Conservation (phyloP, 2,329 filamentous ascomycete species). For the Zymoseptoria brevis region DNA sequence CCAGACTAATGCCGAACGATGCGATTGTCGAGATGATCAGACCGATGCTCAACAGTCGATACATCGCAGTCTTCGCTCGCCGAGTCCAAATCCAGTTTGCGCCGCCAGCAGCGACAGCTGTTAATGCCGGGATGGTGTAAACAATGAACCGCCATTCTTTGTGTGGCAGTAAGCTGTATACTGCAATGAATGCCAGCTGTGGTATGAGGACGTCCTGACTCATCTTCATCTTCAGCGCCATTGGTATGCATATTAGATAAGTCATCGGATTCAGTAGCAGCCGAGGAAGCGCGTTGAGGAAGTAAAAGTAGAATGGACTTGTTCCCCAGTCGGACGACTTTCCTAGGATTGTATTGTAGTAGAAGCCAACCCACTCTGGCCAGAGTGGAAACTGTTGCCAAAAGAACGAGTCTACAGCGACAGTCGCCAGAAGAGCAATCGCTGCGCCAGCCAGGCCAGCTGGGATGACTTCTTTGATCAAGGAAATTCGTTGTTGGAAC, state of each 20-base stretch:
- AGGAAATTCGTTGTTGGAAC: conserved; percentile 44
- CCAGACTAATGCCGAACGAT: conserved; percentile 53
- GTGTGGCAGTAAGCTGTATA: conserved; percentile 86
- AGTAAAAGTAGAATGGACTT: conserved; percentile 80
- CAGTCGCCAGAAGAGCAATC: conserved; percentile 60
- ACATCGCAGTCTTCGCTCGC: conserved; percentile 52
- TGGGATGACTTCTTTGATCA: conserved; percentile 52
- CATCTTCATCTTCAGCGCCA: conserved; percentile 39
- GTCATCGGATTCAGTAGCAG: conserved; percentile 73
- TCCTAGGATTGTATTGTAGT: conserved; percentile 81
- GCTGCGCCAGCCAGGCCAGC: conserved; percentile 58
- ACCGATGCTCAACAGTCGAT: conserved; percentile 46
- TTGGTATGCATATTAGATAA: conserved; percentile 44
- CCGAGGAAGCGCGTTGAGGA: conserved; percentile 69
- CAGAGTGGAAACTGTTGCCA: conserved; percentile 73
- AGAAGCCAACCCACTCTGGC: conserved; percentile 85
- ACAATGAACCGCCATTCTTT: conserved; percentile 96
- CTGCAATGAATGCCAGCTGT: conserved; percentile 59
- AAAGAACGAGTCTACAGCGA: conserved; percentile 83
- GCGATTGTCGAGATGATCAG: conserved; percentile 54
- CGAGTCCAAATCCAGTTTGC: conserved; percentile 58
- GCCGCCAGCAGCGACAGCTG: conserved; percentile 65
- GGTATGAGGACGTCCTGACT: conserved; percentile 55
- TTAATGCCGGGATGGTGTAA: conserved; percentile 75
- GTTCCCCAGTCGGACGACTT: conserved; percentile 82